A percentile compares a stretch with the other conserved stretches of the same genome.
phyloP scores from a whole-genome alignment of 2,329 filamentous ascomycete species.

The Aspergillus sojae region DNA sequence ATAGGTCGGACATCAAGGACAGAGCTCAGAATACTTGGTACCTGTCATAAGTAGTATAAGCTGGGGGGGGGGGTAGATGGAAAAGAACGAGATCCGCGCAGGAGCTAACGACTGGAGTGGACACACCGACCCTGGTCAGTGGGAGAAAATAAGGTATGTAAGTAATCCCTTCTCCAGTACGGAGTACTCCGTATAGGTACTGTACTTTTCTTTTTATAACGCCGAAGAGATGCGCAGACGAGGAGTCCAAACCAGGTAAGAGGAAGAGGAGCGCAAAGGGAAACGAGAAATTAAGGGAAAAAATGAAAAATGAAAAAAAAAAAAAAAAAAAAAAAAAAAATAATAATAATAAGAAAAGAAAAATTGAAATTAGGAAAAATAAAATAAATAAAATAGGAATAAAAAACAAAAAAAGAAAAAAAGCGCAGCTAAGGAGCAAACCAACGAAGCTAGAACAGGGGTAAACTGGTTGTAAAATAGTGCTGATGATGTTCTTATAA shows the following conservation, averaged over 20 bases:
- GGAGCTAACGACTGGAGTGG: conserved; percentile 9
- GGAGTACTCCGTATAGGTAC: conserved; percentile 5
- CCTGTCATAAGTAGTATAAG: conserved; percentile 7
- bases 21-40: conserved; percentile 6
- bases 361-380: too few relatives aligned
- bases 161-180: conserved; percentile 5
- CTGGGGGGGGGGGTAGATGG: conserved; percentile 1
- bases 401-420: conserved; percentile 10
- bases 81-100: conserved; percentile 8
- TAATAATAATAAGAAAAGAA: too few relatives aligned
- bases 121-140: conserved; percentile 7
- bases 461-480: conserved; percentile 3
- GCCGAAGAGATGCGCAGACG: not conserved
- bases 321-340: too few relatives aligned
- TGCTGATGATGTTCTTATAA: conserved; percentile 6
- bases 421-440: conserved; percentile 8
- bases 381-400: not conserved
- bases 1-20: conserved; percentile 11
- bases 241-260: not conserved
- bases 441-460: conserved; percentile 10
- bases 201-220: not conserved
- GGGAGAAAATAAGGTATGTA: conserved; percentile 3
- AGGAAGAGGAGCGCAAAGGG: conserved; percentile 4
- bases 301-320: not conserved
- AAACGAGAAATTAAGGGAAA: conserved; percentile 3